Evolutionary conservation across 371 early-diverging fungal species (phyloP).

Genomic region (Fennellomyces sp.): DNA sequence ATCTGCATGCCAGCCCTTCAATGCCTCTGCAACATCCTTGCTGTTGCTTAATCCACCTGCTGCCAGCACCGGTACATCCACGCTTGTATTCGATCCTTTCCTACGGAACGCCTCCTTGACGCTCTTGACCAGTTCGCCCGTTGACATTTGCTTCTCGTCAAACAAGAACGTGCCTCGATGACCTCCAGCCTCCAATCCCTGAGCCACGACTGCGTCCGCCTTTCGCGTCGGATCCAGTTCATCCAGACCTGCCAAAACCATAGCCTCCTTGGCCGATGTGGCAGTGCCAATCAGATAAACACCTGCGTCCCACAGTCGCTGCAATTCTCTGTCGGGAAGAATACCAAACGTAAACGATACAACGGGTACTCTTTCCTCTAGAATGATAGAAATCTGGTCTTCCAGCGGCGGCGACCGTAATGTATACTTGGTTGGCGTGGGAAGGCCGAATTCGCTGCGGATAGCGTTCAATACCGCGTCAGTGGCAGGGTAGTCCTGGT

Average conservation of each 20-base stretch:
- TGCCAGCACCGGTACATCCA: constrained; percentile 33
- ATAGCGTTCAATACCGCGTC: constrained; percentile 25
- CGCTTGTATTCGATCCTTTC: not conserved
- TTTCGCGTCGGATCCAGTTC: constrained; percentile 19
- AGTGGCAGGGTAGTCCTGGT: constrained; percentile 21
- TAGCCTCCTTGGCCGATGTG: constrained; percentile 40
- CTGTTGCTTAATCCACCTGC: constrained; percentile 48
- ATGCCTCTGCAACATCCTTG: constrained; percentile 15
- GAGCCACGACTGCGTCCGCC: constrained; percentile 45
- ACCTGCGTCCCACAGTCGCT: constrained; percentile 31
- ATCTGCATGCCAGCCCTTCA: constrained; percentile 30
- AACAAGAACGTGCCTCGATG: constrained; percentile 41
- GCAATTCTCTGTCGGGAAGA: constrained; percentile 25
- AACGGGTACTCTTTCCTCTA: constrained; percentile 43
- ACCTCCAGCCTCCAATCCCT: constrained; percentile 49
- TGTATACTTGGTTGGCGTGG: constrained; percentile 26
- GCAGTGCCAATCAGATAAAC: constrained; percentile 49
- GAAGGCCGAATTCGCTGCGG: constrained; percentile 27
- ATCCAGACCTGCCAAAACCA: constrained; percentile 28
- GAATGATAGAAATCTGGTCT: constrained; percentile 35
- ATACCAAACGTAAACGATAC: constrained; percentile 52
- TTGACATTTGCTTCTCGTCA: constrained; percentile 19
- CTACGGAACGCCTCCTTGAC: constrained; percentile 15
- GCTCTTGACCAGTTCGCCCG: constrained; percentile 15
- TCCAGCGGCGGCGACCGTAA: constrained; percentile 43